Base-by-base conservation (phyloP, 2,329 filamentous ascomycete genomes). In the Aureobasidium sp. region DNA sequence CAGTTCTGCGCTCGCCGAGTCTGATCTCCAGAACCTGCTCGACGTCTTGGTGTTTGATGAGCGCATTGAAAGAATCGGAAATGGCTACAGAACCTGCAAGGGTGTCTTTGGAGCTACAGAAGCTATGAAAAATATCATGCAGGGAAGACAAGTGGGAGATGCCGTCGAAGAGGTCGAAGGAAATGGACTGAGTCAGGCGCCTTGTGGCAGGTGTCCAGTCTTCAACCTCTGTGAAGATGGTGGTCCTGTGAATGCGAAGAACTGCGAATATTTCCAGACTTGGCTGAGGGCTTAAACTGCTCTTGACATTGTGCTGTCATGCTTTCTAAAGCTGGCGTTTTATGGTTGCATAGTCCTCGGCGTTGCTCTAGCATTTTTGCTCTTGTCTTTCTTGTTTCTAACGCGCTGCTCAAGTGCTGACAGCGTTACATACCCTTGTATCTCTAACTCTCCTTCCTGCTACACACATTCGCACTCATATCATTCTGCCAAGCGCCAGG, bases 191-290 rank as follows among this genome's bases (percentile, higher is more conserved):
- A 95, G 90, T 1, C 91, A 97, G 73, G 87, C 88, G 2, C 94
- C 94, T 0, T 99, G 94, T 74, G 92, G 93, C 1, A 82, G 86
- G 61, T 99, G 94, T 74, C 94, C 94, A 0, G 93, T 97, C 2
- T 96, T 96, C 72, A 88, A 94, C 63, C 81, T 97, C 1, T 99
- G 94, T 72, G 88, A 90, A 67, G 90, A 96, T 64, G 91, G 91
- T 7, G 93, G 93, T 0, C 90, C 91, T 0, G 91, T 99, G 25
- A 95, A 88, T 69, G 90, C 93, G 0, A 88, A 86, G 66, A 96
- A 88, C 56, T 99, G 94, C 75, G 88, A 91, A 60, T 99, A 99
- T 72, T 97, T 96, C 71, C 84, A 89, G 66, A 84, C 87, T 58
- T 99, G 94, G 94, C 75, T 97, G 49, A 82, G 69, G 58, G 66